phyloP scores from a whole-genome alignment of 2,329 filamentous ascomycete genomes.

The Lecanicillium sp. region DNA sequence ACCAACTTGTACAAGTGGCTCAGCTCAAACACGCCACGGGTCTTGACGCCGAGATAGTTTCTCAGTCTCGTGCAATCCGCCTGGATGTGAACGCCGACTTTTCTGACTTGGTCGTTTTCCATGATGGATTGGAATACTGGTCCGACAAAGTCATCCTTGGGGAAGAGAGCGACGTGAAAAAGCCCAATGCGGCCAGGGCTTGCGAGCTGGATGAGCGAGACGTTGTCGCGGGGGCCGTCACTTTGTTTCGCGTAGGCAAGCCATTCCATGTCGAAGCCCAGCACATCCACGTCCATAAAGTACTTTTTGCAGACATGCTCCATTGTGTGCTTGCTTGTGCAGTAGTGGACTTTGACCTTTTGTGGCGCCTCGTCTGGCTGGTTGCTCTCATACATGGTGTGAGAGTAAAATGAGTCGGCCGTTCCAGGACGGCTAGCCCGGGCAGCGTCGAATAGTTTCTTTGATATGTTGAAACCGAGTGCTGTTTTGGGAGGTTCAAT shows the following conservation, averaged over 20 bases:
- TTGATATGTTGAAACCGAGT: conserved; percentile 38
- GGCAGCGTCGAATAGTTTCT: conserved; percentile 39
- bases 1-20: conserved; percentile 76
- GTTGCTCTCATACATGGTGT: conserved; percentile 56
- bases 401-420: conserved; percentile 56
- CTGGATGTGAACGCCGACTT: conserved; percentile 69
- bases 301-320: conserved; percentile 57
- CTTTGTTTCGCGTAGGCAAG: conserved; percentile 38
- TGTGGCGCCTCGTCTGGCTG: conserved; percentile 31
- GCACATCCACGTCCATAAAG: conserved; percentile 60
- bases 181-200: conserved; percentile 68
- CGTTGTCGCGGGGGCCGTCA: conserved; percentile 54
- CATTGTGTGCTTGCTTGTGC: conserved; percentile 56
- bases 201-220: conserved; percentile 79
- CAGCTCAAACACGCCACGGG: conserved; percentile 67
- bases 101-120: conserved; percentile 61
- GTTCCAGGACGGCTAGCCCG: conserved; percentile 36
- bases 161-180: conserved; percentile 69
- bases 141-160: conserved; percentile 52
- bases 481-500: conserved; percentile 26
- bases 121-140: conserved; percentile 65
- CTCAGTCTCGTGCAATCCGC: conserved; percentile 62
- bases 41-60: conserved; percentile 56
- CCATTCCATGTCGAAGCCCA: conserved; percentile 95
- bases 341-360: conserved; percentile 69